These are phyloP conservation scores for Geotrichum fermentans DNA, from an alignment of 1,139 yeast species.

Conservation along the genomic window DNA sequence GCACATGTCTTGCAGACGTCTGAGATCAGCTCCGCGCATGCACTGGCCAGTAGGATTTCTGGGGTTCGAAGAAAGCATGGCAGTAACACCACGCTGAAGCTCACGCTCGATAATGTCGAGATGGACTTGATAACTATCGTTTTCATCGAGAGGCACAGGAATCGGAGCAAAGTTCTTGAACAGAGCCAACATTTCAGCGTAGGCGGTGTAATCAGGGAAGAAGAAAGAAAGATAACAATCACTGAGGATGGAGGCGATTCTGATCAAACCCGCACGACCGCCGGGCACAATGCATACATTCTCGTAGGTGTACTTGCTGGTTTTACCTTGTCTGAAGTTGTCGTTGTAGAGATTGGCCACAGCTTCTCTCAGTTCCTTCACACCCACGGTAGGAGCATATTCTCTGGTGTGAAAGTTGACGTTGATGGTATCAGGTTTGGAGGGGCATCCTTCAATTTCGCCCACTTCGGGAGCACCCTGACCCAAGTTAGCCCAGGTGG, in stretches of 20 bases:
- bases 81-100: slow-evolving; percentile 58
- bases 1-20: slow-evolving; percentile 53
- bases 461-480: slow-evolving; percentile 73
- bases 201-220: slow-evolving; percentile 66
- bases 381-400: slow-evolving; percentile 64
- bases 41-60: slow-evolving; percentile 65
- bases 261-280: slow-evolving; percentile 62
- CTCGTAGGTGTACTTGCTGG: slow-evolving; percentile 55
- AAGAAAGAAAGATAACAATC: slow-evolving; percentile 61
- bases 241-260: slow-evolving; percentile 60
- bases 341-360: slow-evolving; percentile 59
- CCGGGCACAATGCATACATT: slow-evolving; percentile 68
- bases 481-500: slow-evolving; percentile 60
- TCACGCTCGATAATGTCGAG: slow-evolving; percentile 53
- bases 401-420: slow-evolving; percentile 54
- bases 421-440: slow-evolving; percentile 50
- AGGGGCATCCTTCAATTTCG: slow-evolving; percentile 57
- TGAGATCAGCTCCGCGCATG: slow-evolving; percentile 49
- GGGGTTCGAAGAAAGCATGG: slow-evolving; percentile 57
- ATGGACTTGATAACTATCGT: slow-evolving; percentile 58
- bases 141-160: slow-evolving; percentile 60
- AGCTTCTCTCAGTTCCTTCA: slow-evolving; percentile 54
- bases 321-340: slow-evolving; percentile 49
- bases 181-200: slow-evolving; percentile 66
- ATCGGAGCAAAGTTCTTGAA: slow-evolving; percentile 65